phyloP scores from a whole-genome alignment of 805 yeast genomes.

The Pichia cephalocereana region DNA sequence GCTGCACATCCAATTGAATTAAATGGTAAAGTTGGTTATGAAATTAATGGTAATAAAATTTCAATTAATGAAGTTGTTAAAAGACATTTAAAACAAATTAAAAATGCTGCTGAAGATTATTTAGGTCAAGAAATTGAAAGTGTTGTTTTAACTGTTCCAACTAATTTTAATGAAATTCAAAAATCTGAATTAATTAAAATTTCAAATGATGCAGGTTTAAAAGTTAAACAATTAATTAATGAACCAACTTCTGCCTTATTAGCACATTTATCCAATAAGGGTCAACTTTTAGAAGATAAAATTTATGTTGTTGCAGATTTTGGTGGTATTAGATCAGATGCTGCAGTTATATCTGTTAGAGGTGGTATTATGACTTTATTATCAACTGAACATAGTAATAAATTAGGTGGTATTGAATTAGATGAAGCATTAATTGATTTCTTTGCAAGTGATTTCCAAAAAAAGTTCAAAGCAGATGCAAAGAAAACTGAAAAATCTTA shows the following conservation, averaged over 20 bases:
- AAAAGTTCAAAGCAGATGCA: slow-evolving; percentile 77
- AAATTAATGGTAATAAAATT: slow-evolving; percentile 46
- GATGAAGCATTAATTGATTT: slow-evolving; percentile 73
- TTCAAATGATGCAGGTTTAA: slow-evolving; percentile 63
- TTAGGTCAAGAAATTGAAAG: slow-evolving; percentile 75
- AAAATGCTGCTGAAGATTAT: slow-evolving; percentile 86
- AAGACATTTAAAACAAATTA: slow-evolving; percentile 77
- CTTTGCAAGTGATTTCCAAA: slow-evolving; percentile 90
- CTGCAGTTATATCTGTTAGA: slow-evolving; percentile 85
- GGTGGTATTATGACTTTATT: slow-evolving; percentile 89
- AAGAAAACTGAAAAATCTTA: slow-evolving; percentile 71
- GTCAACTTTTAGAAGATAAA: slow-evolving; percentile 51
- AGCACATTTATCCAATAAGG: slow-evolving; percentile 58
- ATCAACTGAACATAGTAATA: slow-evolving; percentile 73
- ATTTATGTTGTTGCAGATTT: slow-evolving; percentile 89
- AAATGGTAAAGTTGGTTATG: slow-evolving; percentile 61
- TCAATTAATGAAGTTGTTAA: slow-evolving; percentile 70
- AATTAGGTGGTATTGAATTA: slow-evolving; percentile 80
- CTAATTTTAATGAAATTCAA: slow-evolving; percentile 73
- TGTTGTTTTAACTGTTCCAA: slow-evolving; percentile 84
- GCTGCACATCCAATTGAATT: slow-evolving; percentile 62
- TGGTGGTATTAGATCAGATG: slow-evolving; percentile 94
- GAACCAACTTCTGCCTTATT: slow-evolving; percentile 91
- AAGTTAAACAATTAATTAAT: slow-evolving; percentile 76
- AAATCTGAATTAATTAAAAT: slow-evolving; percentile 51